Base-by-base conservation (phyloP, 169 alveolate species). In the Eimeria sp. region DNA sequence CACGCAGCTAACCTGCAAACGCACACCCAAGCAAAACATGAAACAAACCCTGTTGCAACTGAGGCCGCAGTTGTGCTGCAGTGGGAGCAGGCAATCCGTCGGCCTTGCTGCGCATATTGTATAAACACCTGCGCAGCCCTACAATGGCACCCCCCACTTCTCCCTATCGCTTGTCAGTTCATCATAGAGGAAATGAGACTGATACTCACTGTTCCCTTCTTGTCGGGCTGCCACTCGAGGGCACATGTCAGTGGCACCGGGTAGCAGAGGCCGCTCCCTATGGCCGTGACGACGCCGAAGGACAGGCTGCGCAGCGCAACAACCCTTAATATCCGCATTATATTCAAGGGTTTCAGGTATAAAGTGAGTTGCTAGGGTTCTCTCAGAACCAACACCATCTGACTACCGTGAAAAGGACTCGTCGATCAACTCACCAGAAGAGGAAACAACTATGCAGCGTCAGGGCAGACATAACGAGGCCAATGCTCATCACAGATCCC, bases 231-330 rank as follows among this genome's bases (percentile, higher is more conserved):
- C 95, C 95, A 89, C 95, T 76, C 74, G 33, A 95, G 95, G 33
- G 95, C 91, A 18, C 89, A 82, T 8, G 95, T 54, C 78, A 95
- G 90, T 8, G 96, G 96, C 49, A 85, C 95, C 23, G 96, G 90
- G 95, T 95, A 95, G 71, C 89, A 37, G 60, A 95, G 90, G 77
- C 96, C 96, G 95, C 95, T 71, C 66, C 96, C 96, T 56, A 95
- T 89, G 43, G 95, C 96, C 46, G 95, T 71, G 30, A 95, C 91
- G 52, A 95, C 95, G 68, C 96, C 96, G 82, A 72, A 95, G 37
- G 95, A 46, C 64, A 95, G 87, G 77, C 85, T 72, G 95, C 18
- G 33, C 40, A 56, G 56, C 58, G 40, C 87, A 49, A 20, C 23
- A 33, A 6, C 52, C 18, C 37, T 27, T 62, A 20, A 66, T 25